Conservation (phyloP, 352 stramenopile genomes). For the Globisporangium polare region DNA sequence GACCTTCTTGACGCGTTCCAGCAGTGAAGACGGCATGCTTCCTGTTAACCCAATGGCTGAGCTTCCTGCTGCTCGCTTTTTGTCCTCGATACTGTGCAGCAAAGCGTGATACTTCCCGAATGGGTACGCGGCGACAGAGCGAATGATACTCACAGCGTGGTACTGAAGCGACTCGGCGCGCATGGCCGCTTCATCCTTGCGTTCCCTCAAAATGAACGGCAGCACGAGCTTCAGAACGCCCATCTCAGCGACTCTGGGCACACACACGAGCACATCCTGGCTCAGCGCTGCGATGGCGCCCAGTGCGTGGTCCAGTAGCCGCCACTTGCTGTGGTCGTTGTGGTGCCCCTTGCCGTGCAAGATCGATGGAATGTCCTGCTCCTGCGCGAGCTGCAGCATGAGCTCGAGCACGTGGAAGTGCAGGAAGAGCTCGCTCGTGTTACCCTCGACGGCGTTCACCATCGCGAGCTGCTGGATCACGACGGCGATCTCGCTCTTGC, state of each 20-base stretch:
- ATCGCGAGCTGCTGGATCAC: slow-evolving; percentile 46
- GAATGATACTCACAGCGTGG: slow-evolving; percentile 38
- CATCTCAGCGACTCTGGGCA: slow-evolving; percentile 43
- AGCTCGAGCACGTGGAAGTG: slow-evolving; percentile 60
- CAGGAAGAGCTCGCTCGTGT: slow-evolving; percentile 65
- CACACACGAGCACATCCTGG: slow-evolving; percentile 57
- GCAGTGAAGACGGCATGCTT: slow-evolving; percentile 14
- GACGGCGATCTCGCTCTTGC: slow-evolving; percentile 65
- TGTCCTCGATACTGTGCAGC: slow-evolving; percentile 22
- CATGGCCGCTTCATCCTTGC: slow-evolving; percentile 13
- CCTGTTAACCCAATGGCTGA: background rate
- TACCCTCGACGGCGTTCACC: slow-evolving; percentile 54
- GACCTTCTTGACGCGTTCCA: slow-evolving; percentile 58
- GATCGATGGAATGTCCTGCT: slow-evolving; percentile 14
- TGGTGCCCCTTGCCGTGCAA: slow-evolving; percentile 16
- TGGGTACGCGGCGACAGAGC: slow-evolving; percentile 56
- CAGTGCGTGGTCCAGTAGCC: slow-evolving; percentile 42
- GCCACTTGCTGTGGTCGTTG: slow-evolving; percentile 26
- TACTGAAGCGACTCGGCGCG: slow-evolving; percentile 43
- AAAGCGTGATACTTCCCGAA: slow-evolving; percentile 51
- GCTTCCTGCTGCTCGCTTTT: background rate
- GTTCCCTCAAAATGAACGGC: slow-evolving; percentile 22
- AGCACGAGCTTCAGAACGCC: slow-evolving; percentile 36
- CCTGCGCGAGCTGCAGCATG: slow-evolving; percentile 27
- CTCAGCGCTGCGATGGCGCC: slow-evolving; percentile 53